A percentile compares a stretch with the other conserved stretches of the same genome.
Evolutionary conservation across 2,329 filamentous ascomycete species (phyloP).

Genomic region (Exophiala phaeomuriformis): DNA sequence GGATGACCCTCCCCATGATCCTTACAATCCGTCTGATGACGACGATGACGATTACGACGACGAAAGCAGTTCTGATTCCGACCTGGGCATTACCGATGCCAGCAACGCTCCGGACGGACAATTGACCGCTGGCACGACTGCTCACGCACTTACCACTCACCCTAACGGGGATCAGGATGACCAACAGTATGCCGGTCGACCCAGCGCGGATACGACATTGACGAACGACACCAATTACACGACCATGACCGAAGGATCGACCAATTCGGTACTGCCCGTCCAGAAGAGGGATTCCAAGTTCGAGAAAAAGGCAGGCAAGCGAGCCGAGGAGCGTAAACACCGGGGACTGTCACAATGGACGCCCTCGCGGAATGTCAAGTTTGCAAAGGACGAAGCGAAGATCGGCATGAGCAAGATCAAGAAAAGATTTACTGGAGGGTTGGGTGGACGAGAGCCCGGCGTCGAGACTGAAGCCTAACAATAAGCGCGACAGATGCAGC

Average conservation of each 20-base stretch:
- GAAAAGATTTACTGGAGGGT: constrained; percentile 61
- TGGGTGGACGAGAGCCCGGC: constrained; percentile 77
- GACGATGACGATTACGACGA: constrained; percentile 27
- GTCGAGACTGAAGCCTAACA: constrained; percentile 64
- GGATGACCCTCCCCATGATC: constrained; percentile 48
- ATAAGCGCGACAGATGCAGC: neutral
- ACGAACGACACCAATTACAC: constrained; percentile 34
- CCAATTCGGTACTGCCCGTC: constrained; percentile 16
- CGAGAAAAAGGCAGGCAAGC: constrained; percentile 35
- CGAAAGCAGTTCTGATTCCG: constrained; percentile 35
- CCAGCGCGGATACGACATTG: constrained; percentile 37
- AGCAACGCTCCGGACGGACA: constrained; percentile 27
- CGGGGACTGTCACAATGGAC: constrained; percentile 93
- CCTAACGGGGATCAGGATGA: constrained; percentile 21
- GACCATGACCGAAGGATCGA: constrained; percentile 20
- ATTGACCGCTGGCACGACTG: constrained; percentile 23
- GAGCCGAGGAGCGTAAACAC: constrained; percentile 69
- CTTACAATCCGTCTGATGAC: constrained; percentile 42
- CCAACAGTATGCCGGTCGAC: constrained; percentile 18
- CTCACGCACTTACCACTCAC: constrained; percentile 6
- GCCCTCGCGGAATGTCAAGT: constrained; percentile 75
- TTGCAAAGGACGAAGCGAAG: constrained; percentile 80
- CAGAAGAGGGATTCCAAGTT: constrained; percentile 23
- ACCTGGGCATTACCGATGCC: constrained; percentile 56
- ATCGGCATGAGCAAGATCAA: constrained; percentile 69